phyloP scores from a whole-genome alignment of 2,329 filamentous ascomycete species.

The Clarireedia monteithiana region DNA sequence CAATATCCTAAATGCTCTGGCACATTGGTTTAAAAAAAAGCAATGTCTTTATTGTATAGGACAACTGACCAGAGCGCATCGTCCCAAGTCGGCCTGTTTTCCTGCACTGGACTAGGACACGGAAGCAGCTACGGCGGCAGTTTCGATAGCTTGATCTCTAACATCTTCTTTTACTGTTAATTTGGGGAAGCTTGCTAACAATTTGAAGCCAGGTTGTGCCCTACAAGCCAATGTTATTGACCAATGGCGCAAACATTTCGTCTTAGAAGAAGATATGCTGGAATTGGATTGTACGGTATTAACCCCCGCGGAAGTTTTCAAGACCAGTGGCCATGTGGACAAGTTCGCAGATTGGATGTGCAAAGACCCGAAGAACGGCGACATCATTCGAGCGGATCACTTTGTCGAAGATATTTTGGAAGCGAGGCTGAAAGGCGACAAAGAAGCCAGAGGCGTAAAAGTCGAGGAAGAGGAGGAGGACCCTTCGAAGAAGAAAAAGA shows the following conservation, averaged over 20 bases:
- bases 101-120: too few species aligned
- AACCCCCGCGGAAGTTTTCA: slow-evolving; percentile 87
- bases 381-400: slow-evolving; percentile 94
- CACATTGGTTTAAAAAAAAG: too few species aligned
- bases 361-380: slow-evolving; percentile 95
- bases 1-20: too few species aligned
- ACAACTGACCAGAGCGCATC: too few species aligned
- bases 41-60: too few species aligned
- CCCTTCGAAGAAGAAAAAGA: slow-evolving; percentile 77
- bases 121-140: not conserved
- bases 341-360: slow-evolving; percentile 97
- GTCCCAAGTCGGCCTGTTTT: too few species aligned
- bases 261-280: slow-evolving; percentile 67
- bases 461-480: slow-evolving; percentile 68
- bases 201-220: slow-evolving; percentile 48
- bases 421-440: slow-evolving; percentile 77
- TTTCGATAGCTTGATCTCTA: not conserved
- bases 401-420: slow-evolving; percentile 93
- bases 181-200: too few species aligned
- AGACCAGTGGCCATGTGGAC: slow-evolving; percentile 94
- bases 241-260: slow-evolving; percentile 67
- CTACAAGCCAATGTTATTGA: slow-evolving; percentile 64
- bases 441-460: slow-evolving; percentile 81
- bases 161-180: too few species aligned
- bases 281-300: slow-evolving; percentile 80